Base-by-base conservation (phyloP, 805 yeast genomes). In the Monosporozyma solicola region DNA sequence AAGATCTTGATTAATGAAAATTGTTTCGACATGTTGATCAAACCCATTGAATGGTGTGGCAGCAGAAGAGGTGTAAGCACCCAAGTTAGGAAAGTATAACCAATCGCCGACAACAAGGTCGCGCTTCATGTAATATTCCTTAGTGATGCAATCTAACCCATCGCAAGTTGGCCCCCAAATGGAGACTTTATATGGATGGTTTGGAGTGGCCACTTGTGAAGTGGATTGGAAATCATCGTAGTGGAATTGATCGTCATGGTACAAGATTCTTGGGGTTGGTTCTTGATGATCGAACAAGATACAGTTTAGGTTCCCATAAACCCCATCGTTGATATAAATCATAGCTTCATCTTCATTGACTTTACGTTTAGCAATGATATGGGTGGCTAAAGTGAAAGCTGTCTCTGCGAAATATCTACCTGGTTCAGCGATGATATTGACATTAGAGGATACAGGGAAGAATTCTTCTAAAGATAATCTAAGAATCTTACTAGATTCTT, bases 91-190 rank as follows among this genome's bases (percentile, higher is more conserved):
- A 72, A 92, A 91, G 69, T 83, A 88, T 53, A 92, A 66, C 98
- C 98, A 92, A 68, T 92, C 98, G 8, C 97, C 98, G 45, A 86
- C 84, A 22, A 75, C 73, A 46, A 89, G 82, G 41, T 82, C 80
- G 52, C 78, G 74, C 20, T 83, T 74, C 62, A 92, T 74, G 37
- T 59, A 61, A 55, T 80, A 73, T 39, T 72, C 74, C 48, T 74
- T 67, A 20, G 85, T 68, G 54, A 92, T 80, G 68, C 95, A 85
- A 69, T 92, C 99, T 57, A 92, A 75, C 3, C 97, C 97, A 71
- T 92, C 99, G 72, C 99, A 92, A 20, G 98, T 92, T 47, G 98
- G 99, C 5, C 99, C 99, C 99, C 99, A 92, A 55, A 94, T 77
- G 3, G 96, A 87, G 51, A 79, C 84, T 46, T 67, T 68, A 57